Evolutionary conservation across 176 grass and related monocot genomes (phyloP).

Genomic region (Carex littledalei): DNA sequence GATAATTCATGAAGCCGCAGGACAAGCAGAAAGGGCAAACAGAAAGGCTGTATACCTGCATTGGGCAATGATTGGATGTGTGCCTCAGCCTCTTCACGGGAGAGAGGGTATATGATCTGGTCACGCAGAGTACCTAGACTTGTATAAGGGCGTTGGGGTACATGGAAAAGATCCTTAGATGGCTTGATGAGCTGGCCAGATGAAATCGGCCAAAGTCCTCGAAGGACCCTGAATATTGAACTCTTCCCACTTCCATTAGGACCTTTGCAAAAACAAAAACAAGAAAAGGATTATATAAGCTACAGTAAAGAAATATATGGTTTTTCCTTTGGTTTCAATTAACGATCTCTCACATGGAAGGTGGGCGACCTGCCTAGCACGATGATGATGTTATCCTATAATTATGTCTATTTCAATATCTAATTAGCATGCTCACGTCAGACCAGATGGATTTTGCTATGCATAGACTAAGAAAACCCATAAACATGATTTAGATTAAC

Average conservation of each 20-base stretch:
- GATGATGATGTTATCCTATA: background rate
- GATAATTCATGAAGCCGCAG: background rate
- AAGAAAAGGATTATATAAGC: constrained; percentile 9
- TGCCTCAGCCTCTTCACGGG: constrained; percentile 60
- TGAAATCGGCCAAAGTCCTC: constrained; percentile 80
- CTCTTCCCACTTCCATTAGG: constrained; percentile 98
- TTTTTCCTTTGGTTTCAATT: background rate
- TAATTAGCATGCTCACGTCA: background rate
- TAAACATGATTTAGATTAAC: background rate
- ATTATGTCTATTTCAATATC: background rate
- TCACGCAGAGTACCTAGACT: constrained; percentile 89
- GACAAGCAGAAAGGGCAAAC: background rate
- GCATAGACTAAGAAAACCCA: background rate
- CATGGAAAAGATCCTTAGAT: constrained; percentile 67
- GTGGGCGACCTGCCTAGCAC: background rate
- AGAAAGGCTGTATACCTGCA: constrained; percentile 38
- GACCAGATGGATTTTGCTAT: background rate
- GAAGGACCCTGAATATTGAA: constrained; percentile 87
- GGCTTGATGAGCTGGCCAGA: constrained; percentile 78
- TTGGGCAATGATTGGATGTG: constrained; percentile 41
- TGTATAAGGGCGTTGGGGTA: constrained; percentile 95
- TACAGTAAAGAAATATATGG: background rate
- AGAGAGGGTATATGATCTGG: constrained; percentile 94
- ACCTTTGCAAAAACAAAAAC: constrained; percentile 40
- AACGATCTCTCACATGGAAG: background rate